Conservation (phyloP, 2,329 filamentous ascomycete species). For the Neofusicoccum sp. region DNA sequence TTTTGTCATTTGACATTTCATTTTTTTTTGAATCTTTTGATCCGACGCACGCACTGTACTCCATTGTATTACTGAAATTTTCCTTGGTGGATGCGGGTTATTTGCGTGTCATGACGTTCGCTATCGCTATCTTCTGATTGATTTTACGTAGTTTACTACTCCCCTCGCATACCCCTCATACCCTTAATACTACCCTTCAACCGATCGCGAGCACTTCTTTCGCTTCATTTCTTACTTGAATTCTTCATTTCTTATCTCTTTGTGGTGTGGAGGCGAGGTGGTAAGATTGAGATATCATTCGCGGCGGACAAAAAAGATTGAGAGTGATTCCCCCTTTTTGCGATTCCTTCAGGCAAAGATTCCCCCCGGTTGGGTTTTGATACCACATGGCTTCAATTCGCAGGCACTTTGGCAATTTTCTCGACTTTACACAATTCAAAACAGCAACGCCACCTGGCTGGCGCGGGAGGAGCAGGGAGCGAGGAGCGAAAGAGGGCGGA, state of each 20-base stretch:
- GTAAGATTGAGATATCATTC: slow-evolving; percentile 13
- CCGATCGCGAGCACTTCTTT: slow-evolving; percentile 12
- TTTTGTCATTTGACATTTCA: slow-evolving; percentile 7
- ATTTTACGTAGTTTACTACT: slow-evolving; percentile 4
- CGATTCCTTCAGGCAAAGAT: slow-evolving; percentile 16
- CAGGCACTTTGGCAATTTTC: slow-evolving; percentile 8
- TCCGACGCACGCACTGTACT: slow-evolving; percentile 15
- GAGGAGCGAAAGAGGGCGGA: slow-evolving; percentile 11
- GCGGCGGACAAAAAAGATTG: slow-evolving; percentile 13
- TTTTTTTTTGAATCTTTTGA: slow-evolving; percentile 4
- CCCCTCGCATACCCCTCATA: slow-evolving; percentile 15
- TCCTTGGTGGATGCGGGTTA: slow-evolving; percentile 18
- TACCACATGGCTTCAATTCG: slow-evolving; percentile 14
- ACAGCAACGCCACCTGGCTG: slow-evolving; percentile 7
- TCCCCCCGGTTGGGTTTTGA: slow-evolving; percentile 16
- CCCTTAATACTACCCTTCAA: slow-evolving; percentile 13
- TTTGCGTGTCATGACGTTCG: slow-evolving; percentile 18
- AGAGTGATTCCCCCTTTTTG: slow-evolving; percentile 13
- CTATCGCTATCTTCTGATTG: slow-evolving; percentile 9
- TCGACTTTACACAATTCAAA: slow-evolving; percentile 1
- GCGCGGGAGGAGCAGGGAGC: slow-evolving; percentile 13
- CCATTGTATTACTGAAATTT: slow-evolving; percentile 16
- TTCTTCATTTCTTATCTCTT: not conserved
- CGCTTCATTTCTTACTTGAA: slow-evolving; percentile 1
- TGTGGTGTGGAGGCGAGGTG: slow-evolving; percentile 8